A percentile compares a stretch with the other conserved stretches of the same genome.
Evolutionary conservation across 257 asterid species (phyloP).

Genomic region (Solanum chilense): DNA sequence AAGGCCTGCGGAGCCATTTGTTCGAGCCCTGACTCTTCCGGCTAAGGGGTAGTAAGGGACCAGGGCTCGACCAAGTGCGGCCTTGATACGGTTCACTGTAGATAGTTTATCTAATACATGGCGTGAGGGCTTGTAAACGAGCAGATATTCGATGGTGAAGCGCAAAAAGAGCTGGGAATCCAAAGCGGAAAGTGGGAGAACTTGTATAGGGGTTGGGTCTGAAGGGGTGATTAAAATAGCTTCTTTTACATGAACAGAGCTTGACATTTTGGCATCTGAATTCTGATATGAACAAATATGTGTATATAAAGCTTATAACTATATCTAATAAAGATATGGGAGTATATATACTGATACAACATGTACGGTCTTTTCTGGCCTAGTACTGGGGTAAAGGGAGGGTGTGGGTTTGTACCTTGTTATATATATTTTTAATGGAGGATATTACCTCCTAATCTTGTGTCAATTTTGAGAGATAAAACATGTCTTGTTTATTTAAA

Average conservation of each 20-base stretch:
- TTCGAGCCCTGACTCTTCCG: conserved; percentile 42
- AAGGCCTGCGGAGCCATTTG: conserved; percentile 36
- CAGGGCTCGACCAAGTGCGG: conserved; percentile 36
- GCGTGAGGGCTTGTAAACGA: conserved; percentile 28
- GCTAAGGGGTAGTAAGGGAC: conserved; percentile 67
- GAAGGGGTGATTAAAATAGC: conserved; percentile 41
- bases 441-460: no score
- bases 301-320: neutral
- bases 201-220: conserved; percentile 42
- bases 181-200: conserved; percentile 52
- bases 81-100: conserved; percentile 17
- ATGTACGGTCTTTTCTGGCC: neutral
- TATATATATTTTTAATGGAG: neutral
- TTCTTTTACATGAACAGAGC: conserved; percentile 34
- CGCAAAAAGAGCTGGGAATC: conserved; percentile 70
- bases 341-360: neutral
- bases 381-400: neutral
- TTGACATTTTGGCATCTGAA: conserved; percentile 15
- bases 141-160: conserved; percentile 47
- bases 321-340: neutral
- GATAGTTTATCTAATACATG: conserved; percentile 13
- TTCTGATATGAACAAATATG: neutral
- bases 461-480: neutral
- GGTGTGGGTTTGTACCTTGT: neutral
- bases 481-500: neutral